Evolutionary conservation across 78 protist species (phyloP), one percentile per base, ranked within the genome.

Genomic region (Dictyostelium firmibasis): DNA sequence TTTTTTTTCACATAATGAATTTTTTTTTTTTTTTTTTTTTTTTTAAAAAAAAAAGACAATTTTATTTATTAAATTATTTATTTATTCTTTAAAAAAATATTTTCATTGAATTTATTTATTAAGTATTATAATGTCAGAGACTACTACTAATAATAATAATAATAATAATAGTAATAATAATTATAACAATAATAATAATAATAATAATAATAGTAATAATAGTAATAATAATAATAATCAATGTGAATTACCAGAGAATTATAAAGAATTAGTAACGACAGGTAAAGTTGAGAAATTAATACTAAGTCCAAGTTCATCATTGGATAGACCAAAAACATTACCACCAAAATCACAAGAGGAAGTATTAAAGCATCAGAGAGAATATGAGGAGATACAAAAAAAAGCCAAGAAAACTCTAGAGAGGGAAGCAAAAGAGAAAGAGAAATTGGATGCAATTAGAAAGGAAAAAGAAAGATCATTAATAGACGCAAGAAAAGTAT

Each of bases 271-370:
- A 67, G 84, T 86, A 2, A 18, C 36, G 9, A 57, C 33, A n/a
- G 92, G 92, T 35, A 86, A 62, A 10, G 92, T 86, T 41, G 92
- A 86, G n/a, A 86, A 86, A 29, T 60, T 86, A 25, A 86, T 86
- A 3, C n/a, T 86, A 4, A 77, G 33, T 16, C 85, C 84, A 38
- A 77, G 53, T 25, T 75, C 92, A 53, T 29, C 67, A 13, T 53
- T 77, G 8, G 92, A 86, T 62, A 75, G 94, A 89, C 94, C 94
- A 29, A 89, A 85, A 43, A 88, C 87, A 67, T 27, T 93, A 18
- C 96, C 96, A 25, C 96, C 96, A 27, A 93, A 93, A 57, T 43
- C 96, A 64, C 88, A 81, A 75, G 92, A 93, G 16, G 96, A 93
- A 29, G 81, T 81, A n/a, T 31, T 78, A n/a, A 93, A 85, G 29